A percentile compares a stretch with the other conserved stretches of the same genome.
phyloP scores from a whole-genome alignment of 306 rosid genomes.

The Mimosa pudica region DNA sequence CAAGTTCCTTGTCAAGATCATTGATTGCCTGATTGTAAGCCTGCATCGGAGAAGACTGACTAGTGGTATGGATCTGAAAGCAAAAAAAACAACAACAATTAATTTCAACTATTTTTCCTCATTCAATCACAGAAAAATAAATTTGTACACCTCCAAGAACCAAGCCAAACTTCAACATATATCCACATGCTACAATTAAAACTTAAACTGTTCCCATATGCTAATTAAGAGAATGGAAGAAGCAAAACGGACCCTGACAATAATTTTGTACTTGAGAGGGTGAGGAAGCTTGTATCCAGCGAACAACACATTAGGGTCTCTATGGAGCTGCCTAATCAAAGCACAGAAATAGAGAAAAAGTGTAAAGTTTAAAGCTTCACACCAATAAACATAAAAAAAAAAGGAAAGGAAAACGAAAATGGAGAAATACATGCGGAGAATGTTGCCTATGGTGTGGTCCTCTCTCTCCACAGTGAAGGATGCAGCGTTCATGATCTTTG shows the following conservation, averaged over 20 bases:
- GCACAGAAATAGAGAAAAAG: not conserved
- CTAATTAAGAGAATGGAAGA: not conserved
- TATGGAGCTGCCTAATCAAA: conserved; percentile 74
- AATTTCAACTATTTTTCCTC: not conserved
- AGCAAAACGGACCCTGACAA: conserved; percentile 67
- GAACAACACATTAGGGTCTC: conserved; percentile 79
- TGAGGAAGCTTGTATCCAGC: conserved; percentile 96
- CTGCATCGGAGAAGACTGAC: conserved; percentile 94
- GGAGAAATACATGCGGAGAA: conserved; percentile 72
- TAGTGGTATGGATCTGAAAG: conserved; percentile 83
- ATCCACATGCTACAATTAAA: not conserved
- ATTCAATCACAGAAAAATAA: not conserved
- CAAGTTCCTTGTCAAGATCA: conserved; percentile 88
- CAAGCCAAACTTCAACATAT: not conserved
- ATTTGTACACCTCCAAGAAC: not conserved
- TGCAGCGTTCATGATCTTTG: conserved; percentile 88
- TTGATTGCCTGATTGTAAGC: conserved; percentile 94
- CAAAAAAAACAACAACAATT: conserved; percentile 14
- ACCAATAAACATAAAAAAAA: not conserved
- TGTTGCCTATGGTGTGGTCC: conserved; percentile 88
- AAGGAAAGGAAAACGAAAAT: not conserved
- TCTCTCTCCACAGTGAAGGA: conserved; percentile 87
- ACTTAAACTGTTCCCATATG: not conserved
- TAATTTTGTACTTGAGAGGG: conserved; percentile 90
- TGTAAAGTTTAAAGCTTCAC: conserved; percentile 15